A percentile compares a stretch with the other conserved stretches of the same genome.
Conservation (phyloP, 2,329 filamentous ascomycete species). For the Fusarium pseudoanthophilum region DNA sequence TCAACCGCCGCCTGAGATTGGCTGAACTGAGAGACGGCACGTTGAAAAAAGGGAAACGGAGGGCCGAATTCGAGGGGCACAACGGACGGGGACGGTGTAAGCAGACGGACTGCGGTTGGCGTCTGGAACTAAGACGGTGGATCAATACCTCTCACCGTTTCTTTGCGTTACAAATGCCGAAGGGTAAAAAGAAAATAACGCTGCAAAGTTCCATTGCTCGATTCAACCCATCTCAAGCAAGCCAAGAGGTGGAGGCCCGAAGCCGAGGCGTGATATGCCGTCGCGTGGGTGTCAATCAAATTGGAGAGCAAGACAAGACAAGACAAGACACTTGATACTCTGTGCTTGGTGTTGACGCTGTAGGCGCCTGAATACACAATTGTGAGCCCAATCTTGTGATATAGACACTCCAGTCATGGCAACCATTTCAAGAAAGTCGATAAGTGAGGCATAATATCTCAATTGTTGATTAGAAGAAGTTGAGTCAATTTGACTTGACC, state of each 20-base stretch:
- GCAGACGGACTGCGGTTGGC: conserved; percentile 8
- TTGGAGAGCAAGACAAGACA: conserved; percentile 28
- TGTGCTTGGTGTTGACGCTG: conserved; percentile 5
- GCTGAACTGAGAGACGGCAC: conserved; percentile 20
- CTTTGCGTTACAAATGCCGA: conserved; percentile 22
- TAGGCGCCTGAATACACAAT: conserved; percentile 2
- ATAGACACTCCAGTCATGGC: conserved; percentile 12
- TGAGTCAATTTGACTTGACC: conserved; percentile 30
- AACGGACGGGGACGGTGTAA: conserved; percentile 7
- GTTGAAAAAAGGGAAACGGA: conserved; percentile 28
- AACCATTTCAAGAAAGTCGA: not conserved
- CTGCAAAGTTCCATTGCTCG: conserved; percentile 4
- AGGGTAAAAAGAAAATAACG: conserved; percentile 11
- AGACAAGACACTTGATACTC: not conserved
- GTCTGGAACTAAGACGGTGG: conserved; percentile 22
- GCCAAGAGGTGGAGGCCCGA: conserved; percentile 2
- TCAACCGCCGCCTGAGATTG: conserved; percentile 19
- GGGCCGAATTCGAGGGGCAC: conserved; percentile 9
- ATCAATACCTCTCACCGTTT: conserved; percentile 28
- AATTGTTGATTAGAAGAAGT: conserved; percentile 12
- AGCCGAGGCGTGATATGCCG: conserved; percentile 13
- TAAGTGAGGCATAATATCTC: conserved; percentile 27
- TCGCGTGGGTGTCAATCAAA: not conserved
- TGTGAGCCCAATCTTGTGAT: not conserved
- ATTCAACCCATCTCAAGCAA: not conserved